Evolutionary conservation across 345 rosid genomes (phyloP), one percentile per base, ranked within the genome.

Genomic region (Streptanthus diversifolius): DNA sequence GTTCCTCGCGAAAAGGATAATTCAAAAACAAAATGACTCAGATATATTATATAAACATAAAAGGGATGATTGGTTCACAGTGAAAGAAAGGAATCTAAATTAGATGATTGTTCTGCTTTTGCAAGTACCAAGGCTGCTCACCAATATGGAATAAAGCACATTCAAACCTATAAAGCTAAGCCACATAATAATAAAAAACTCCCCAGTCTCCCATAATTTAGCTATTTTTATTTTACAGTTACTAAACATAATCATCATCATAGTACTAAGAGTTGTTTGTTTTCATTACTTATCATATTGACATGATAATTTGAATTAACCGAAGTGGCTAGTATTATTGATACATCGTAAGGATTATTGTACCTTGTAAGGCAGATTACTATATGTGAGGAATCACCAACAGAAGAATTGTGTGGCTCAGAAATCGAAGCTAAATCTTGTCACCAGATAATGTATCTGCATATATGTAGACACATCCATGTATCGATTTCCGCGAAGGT

Each of bases 41-140:
- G 19, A 29, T 13, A 4, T 70, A 63, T 72, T 32, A 43, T 56
- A 60, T 8, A 39, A 12, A 51, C 36, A 19, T 36, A 18, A 63
- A 53, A 32, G 30, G 36, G n/a, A 17, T 52, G 83, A 80, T 66
- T 81, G 87, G 82, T 74, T 74, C 68, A 66, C 57, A 68, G 70
- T 75, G 85, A 80, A 85, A 80, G 93, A 80, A 88, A 88, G 84
- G 90, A 86, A 88, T 86, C 83, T 76, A 74, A 52, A 74, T 54
- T 54, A 69, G 75, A 69, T 76, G 75, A 77, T 77, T 81, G 72
- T 56, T 79, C 77, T 79, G 80, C 87, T 88, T 88, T 88, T 85
- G 83, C 82, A 73, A 83, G 79, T 82, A 83, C 86, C 90, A 79
- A 88, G 77, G 85, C 82, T 72, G 83, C 77, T 80, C 77, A 80